These are phyloP conservation scores for Tulasnella calospora DNA, from an alignment of 768 basidiomycete species.

Conservation along the genomic window DNA sequence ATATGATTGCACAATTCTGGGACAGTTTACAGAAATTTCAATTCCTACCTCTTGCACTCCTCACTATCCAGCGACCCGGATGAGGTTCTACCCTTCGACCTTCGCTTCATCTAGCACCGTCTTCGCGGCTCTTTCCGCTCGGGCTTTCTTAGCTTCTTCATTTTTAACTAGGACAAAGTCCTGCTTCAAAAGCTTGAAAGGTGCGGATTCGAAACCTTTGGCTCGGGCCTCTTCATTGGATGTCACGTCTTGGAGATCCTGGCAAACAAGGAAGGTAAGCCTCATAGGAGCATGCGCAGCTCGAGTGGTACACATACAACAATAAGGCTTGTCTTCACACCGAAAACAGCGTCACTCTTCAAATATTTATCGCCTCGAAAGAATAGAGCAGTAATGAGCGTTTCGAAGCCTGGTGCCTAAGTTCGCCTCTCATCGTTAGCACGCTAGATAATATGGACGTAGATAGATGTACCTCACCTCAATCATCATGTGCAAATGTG, in stretches of 20 bases:
- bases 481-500: constrained; percentile 71
- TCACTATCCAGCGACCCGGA: background rate
- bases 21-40: too few relatives aligned
- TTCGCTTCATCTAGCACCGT: background rate
- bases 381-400: constrained; percentile 68
- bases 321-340: constrained; percentile 72
- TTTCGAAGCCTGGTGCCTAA: constrained; percentile 62
- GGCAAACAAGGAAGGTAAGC: background rate
- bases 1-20: too few relatives aligned
- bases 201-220: constrained; percentile 49
- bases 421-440: background rate
- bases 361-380: constrained; percentile 64
- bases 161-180: constrained; percentile 47
- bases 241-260: constrained; percentile 52
- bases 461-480: constrained; percentile 38
- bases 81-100: background rate
- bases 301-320: constrained; percentile 48
- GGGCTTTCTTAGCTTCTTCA: constrained; percentile 40
- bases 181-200: constrained; percentile 43
- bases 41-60: too few relatives aligned
- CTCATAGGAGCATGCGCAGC: background rate
- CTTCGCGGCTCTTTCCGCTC: constrained; percentile 26
- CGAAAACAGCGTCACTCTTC: constrained; percentile 71
- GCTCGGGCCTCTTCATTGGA: constrained; percentile 52
- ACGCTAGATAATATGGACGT: background rate